phyloP scores from a whole-genome alignment of 257 asterid genomes.

The Nicotiana tabacum region DNA sequence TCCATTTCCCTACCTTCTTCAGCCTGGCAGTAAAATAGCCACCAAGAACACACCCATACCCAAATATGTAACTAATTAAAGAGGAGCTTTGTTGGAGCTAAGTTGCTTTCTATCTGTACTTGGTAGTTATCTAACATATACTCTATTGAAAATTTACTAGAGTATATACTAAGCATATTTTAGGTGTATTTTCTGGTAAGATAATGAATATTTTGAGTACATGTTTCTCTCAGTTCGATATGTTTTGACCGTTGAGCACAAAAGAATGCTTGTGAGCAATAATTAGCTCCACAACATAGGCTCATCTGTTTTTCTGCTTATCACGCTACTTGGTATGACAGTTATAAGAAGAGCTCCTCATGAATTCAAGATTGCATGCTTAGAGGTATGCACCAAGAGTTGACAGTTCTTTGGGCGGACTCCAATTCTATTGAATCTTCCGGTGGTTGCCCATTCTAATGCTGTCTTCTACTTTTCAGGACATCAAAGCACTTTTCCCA shows the following conservation, averaged over 20 bases:
- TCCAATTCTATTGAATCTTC: background rate
- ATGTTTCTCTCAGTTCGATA: background rate
- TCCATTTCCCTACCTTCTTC: too few species aligned
- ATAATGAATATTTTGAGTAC: background rate
- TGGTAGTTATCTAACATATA: background rate
- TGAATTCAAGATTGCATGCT: conserved; percentile 98
- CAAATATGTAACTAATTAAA: too few species aligned
- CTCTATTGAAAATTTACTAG: background rate
- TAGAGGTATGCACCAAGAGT: conserved; percentile 56
- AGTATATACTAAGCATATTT: background rate
- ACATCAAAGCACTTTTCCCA: conserved; percentile 91
- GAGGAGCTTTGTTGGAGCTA: background rate
- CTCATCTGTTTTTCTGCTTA: background rate
- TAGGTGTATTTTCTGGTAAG: background rate
- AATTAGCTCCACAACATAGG: background rate
- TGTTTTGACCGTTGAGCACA: background rate
- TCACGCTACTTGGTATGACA: conserved; percentile 20
- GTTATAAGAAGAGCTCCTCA: conserved; percentile 99
- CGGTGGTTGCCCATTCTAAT: background rate
- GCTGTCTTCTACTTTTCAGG: conserved; percentile 43
- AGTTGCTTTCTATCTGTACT: background rate
- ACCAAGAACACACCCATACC: too few species aligned
- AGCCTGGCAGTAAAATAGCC: too few species aligned
- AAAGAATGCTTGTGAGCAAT: background rate
- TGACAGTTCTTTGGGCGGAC: background rate